Conservation (phyloP, 768 basidiomycete species). For the Kwoniella shandongensis region DNA sequence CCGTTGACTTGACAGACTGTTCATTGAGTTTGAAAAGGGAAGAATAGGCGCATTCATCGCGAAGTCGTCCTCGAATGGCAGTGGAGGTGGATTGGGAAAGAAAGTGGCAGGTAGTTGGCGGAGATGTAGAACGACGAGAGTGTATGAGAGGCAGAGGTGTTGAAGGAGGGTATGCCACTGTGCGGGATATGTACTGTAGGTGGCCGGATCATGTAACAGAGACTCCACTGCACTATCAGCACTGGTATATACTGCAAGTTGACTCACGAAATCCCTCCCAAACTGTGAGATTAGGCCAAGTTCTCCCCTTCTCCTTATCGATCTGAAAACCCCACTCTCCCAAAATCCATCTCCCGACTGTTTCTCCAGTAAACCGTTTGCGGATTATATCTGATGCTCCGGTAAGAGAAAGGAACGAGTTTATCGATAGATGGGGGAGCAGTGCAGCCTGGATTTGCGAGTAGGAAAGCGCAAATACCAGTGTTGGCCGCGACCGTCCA, state of each 20-base stretch:
- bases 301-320: conserved; percentile 30
- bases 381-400: conserved; percentile 35
- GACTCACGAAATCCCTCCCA: conserved; percentile 53
- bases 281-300: conserved; percentile 51
- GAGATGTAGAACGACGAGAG: conserved; percentile 49
- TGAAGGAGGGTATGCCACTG: conserved; percentile 46
- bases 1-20: conserved; percentile 12
- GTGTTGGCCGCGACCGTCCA: conserved; percentile 10
- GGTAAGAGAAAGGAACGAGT: conserved; percentile 45
- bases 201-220: conserved; percentile 45
- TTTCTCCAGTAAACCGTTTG: conserved; percentile 45
- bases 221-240: conserved; percentile 49
- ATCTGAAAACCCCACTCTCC: conserved; percentile 44
- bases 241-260: neutral
- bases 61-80: conserved; percentile 47
- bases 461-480: conserved; percentile 26
- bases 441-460: conserved; percentile 32
- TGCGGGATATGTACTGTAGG: conserved; percentile 46
- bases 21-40: conserved; percentile 20
- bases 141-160: conserved; percentile 49
- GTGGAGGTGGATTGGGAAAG: conserved; percentile 38
- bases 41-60: conserved; percentile 5
- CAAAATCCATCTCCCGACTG: conserved; percentile 48
- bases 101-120: conserved; percentile 39
- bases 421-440: conserved; percentile 42